A percentile compares a stretch with the other conserved stretches of the same genome.
phyloP scores from a whole-genome alignment of 1,284 basidiomycete species.

The Heterobasidion annosum region DNA sequence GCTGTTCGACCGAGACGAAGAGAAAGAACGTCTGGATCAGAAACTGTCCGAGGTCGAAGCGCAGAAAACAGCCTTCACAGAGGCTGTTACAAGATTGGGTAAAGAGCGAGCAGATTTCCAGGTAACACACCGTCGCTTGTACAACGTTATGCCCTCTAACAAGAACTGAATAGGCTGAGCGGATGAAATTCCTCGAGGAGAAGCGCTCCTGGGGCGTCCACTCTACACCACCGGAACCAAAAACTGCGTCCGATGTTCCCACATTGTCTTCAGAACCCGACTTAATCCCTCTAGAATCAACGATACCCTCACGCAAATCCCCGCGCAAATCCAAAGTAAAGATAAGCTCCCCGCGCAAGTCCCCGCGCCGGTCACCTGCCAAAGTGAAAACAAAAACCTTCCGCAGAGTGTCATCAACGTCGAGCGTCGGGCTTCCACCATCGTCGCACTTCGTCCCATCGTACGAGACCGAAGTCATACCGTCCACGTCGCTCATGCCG shows the following conservation, averaged over 20 bases:
- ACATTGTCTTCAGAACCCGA: constrained; percentile 6
- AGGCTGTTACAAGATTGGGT: constrained; percentile 52
- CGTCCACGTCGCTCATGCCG: constrained; percentile 38
- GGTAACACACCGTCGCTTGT: constrained; percentile 29
- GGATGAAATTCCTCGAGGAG: constrained; percentile 55
- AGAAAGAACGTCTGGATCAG: constrained; percentile 40
- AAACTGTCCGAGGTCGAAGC: constrained; percentile 51
- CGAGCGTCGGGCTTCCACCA: constrained; percentile 14
- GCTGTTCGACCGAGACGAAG: constrained; percentile 46
- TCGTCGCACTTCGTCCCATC: constrained; percentile 31
- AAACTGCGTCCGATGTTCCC: neutral
- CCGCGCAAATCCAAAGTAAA: constrained; percentile 10
- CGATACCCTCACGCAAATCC: constrained; percentile 6
- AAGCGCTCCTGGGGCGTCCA: constrained; percentile 57
- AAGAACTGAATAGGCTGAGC: constrained; percentile 39
- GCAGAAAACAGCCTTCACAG: constrained; percentile 59
- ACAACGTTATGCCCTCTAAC: neutral
- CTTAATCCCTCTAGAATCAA: neutral
- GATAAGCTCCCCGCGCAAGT: constrained; percentile 30
- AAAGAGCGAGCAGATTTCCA: constrained; percentile 62
- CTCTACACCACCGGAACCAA: constrained; percentile 26
- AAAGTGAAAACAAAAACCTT: constrained; percentile 27
- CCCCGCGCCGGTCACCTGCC: constrained; percentile 25
- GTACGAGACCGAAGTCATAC: constrained; percentile 61
- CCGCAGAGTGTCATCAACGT: constrained; percentile 28